Base-by-base conservation (phyloP, 495 filamentous ascomycete species). In the Aspergillus biplanus region DNA sequence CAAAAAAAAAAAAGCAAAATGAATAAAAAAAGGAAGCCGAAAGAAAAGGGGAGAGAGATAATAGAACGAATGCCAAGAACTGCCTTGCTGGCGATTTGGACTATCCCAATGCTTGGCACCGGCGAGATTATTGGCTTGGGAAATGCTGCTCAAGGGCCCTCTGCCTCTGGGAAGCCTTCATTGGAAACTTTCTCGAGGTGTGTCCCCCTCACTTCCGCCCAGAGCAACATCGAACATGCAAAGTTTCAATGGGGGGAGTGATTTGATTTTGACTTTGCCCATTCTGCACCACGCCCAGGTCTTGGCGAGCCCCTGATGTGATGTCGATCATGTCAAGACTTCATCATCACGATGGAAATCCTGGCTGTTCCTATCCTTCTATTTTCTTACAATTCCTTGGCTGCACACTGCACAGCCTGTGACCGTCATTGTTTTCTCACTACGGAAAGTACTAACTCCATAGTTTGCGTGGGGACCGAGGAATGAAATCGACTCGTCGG, bases 241-340 rank as follows among this genome's bases (percentile, higher is more conserved):
- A 5, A 18, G 8, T 50, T 50, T 50, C 21, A 18, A 9, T 50
- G 16, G 16, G 27, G 16, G 9, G 16, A 6, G 7, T 50, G 21
- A 50, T 50, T 50, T 50, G 47, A 50, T 50, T 50, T 50, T 50
- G 47, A 27, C 47, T 50, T 50, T 50, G 21, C 61, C 66, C 66
- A 63, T 59, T 56, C 35, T 47, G 34, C 21, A 49, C 18, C 2
- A 50, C 47, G 47, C 47, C 47, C 47, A 50, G 47, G 27, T 50
- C 47, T 42, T 61, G 47, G 58, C 34, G 27, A 58, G 56, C 56
- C 56, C 56, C 56, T 58, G 56, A 58, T 47, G 56, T 35, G 32
- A 33, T 58, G 56, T 48, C 56, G 56, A 58, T 58, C 56, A 50
- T 50, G 47, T 18, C 47, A 50, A 27, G 16, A 12, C 33, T 37